phyloP scores from a whole-genome alignment of 139 green algal genomes.

The Coccomyxa sp. region DNA sequence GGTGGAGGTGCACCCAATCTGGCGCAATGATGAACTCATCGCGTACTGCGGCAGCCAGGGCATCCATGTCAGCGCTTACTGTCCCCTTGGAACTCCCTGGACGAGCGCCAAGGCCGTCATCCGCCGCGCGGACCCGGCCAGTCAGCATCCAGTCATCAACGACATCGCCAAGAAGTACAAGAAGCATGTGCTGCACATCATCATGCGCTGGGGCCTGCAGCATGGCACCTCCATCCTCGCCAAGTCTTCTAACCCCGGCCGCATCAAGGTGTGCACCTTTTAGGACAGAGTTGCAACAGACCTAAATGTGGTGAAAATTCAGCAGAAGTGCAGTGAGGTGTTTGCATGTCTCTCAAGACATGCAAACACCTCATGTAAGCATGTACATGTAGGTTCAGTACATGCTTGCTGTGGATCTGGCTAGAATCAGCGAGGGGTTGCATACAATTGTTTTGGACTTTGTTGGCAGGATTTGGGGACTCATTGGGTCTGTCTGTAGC shows the following conservation, averaged over 20 bases:
- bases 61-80: slow-evolving; percentile 91
- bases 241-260: not conserved
- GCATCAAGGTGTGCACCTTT: not conserved
- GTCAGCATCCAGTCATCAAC: slow-evolving; percentile 40
- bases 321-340: no score
- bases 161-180: slow-evolving; percentile 24
- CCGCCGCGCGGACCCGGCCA: not conserved
- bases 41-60: slow-evolving; percentile 41
- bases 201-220: slow-evolving; percentile 89
- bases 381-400: no score
- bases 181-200: slow-evolving; percentile 64
- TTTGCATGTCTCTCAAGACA: no score
- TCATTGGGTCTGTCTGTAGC: no score
- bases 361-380: no score
- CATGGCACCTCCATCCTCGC: slow-evolving; percentile 53
- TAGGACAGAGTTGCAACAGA: no score
- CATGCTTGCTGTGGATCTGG: no score
- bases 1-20: slow-evolving; percentile 91
- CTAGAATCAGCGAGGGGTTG: no score
- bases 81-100: slow-evolving; percentile 71
- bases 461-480: no score
- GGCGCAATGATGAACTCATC: slow-evolving; percentile 76
- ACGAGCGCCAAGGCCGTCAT: not conserved
- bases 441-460: no score
- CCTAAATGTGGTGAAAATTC: no score